Evolutionary conservation across 768 basidiomycete species (phyloP), one percentile per base, ranked within the genome.

Genomic region (Pleurotus salmoneostramineus): DNA sequence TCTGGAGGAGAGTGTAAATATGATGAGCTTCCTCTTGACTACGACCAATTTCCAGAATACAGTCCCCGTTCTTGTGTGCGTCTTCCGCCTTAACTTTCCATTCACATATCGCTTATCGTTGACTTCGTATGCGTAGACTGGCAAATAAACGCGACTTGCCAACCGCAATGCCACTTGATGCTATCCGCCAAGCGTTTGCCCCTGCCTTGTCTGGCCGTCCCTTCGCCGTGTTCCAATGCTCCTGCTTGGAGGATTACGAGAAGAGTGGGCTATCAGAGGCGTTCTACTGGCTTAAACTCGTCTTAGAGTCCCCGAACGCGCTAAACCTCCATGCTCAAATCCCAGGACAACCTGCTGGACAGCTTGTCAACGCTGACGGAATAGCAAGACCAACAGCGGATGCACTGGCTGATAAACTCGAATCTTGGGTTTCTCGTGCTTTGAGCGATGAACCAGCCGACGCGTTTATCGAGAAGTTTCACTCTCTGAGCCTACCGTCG

Each of bases 101-200:
- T 27, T 27, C 21, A 27, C 21, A 27, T 27, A 3, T 27, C 21
- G 21, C 21, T 27, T 27, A 27, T 27, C 21, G 21, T 27, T 27
- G 21, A 27, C 3, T 27, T 27, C 21, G 21, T 27, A 27, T 27
- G 21, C 21, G 21, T 14, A 78, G 77, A 56, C 64, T 88, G 27
- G 84, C 83, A 58, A 87, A 84, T 69, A 88, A 88, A 69, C 79
- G 82, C 63, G 85, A 89, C 69, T 59, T 78, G 40, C 78, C 84
- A 10, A 77, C 79, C 58, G 74, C 77, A 34, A 72, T 82, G 66
- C 71, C 77, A 34, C 67, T 81, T 2, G 74, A 78, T 58, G 77
- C 83, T 56, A 75, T 89, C 12, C 68, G 71, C 5, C 62, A 66
- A 34, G 58, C 58, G 1, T 74, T 76, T 46, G 65, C 70, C 2